phyloP scores from a whole-genome alignment of 1,284 basidiomycete species.

The Microbotryomycetes sp. region DNA sequence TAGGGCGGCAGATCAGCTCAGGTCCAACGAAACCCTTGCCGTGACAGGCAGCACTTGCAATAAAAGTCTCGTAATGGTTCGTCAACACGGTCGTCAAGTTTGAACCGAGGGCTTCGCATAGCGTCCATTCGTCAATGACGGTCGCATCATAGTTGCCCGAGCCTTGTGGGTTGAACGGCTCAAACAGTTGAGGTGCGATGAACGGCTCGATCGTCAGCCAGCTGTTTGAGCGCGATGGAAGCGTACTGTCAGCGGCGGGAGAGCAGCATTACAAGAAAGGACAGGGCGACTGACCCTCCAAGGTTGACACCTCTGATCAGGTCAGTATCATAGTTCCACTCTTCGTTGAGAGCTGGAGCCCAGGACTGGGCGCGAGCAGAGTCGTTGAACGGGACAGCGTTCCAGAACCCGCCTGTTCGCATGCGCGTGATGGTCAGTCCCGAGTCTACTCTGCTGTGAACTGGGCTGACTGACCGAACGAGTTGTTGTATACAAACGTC shows the following conservation, averaged over 20 bases:
- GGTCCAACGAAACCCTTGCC: background rate
- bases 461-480: constrained; percentile 53
- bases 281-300: constrained; percentile 19
- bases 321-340: constrained; percentile 72
- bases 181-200: constrained; percentile 70
- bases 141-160: constrained; percentile 41
- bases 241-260: background rate
- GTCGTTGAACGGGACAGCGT: constrained; percentile 60
- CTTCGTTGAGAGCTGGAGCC: constrained; percentile 66
- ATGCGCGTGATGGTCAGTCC: no score
- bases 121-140: constrained; percentile 64
- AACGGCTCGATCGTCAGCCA: constrained; percentile 90
- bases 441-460: no score
- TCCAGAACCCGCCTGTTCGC: constrained; percentile 36
- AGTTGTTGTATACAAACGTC: constrained; percentile 63
- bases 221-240: background rate
- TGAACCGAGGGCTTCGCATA: constrained; percentile 57
- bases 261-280: background rate
- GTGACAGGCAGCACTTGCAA: constrained; percentile 37
- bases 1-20: background rate
- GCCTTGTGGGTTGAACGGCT: constrained; percentile 54
- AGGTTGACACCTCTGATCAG: constrained; percentile 38
- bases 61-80: constrained; percentile 72
- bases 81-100: constrained; percentile 49
- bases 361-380: constrained; percentile 52